These are phyloP conservation scores for Aureobasidium vineae DNA, from an alignment of 2,329 filamentous ascomycete genomes.

Conservation along the genomic window DNA sequence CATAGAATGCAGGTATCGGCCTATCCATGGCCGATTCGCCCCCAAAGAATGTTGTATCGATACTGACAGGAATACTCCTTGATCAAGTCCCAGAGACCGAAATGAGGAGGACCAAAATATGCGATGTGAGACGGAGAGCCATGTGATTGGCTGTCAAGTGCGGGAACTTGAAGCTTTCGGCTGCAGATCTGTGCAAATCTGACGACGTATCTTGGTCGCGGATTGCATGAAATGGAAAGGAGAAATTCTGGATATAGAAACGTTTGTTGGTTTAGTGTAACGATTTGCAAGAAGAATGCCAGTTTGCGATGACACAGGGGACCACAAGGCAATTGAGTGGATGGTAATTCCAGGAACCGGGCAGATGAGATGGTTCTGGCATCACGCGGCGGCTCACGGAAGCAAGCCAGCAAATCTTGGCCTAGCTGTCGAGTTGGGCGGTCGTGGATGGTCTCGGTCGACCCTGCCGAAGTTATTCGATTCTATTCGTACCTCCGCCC, in stretches of 20 bases:
- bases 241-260: background rate
- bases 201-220: slow-evolving; percentile 12
- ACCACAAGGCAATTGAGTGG: background rate
- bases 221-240: background rate
- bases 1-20: slow-evolving; percentile 82
- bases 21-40: slow-evolving; percentile 42
- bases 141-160: slow-evolving; percentile 19
- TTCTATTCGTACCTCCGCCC: background rate
- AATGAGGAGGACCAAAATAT: slow-evolving; percentile 12
- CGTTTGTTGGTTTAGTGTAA: background rate
- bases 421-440: slow-evolving; percentile 15
- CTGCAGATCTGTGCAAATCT: slow-evolving; percentile 22
- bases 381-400: slow-evolving; percentile 16
- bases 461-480: slow-evolving; percentile 4
- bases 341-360: slow-evolving; percentile 3
- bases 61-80: background rate
- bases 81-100: background rate
- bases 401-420: slow-evolving; percentile 14
- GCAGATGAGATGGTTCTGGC: slow-evolving; percentile 9
- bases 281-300: background rate
- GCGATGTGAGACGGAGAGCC: slow-evolving; percentile 3
- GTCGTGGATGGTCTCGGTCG: background rate
- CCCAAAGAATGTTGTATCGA: slow-evolving; percentile 4
- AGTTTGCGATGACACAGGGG: background rate
- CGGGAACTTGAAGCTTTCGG: slow-evolving; percentile 21